Conservation (phyloP, 1,284 basidiomycete genomes). For the Moniliophthora roreri region DNA sequence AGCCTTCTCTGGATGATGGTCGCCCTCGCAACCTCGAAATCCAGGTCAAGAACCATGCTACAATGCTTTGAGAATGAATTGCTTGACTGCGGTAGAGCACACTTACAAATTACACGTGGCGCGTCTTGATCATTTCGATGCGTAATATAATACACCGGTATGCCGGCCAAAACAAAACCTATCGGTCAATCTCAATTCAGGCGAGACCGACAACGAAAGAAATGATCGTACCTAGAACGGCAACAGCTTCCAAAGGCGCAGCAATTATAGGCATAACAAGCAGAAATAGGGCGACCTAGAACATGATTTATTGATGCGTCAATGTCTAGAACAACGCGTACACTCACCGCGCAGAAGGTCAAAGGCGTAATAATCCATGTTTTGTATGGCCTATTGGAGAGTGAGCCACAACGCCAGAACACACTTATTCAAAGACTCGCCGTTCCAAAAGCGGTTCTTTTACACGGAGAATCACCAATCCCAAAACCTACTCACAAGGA, state of each 20-base stretch:
- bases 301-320: conserved; percentile 8
- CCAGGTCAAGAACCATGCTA: conserved; percentile 44
- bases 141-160: conserved; percentile 86
- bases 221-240: conserved; percentile 71
- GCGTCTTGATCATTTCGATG: conserved; percentile 48
- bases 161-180: conserved; percentile 73
- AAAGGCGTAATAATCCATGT: conserved; percentile 92
- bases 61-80: conserved; percentile 11
- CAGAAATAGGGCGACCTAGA: conserved; percentile 85
- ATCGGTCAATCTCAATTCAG: conserved; percentile 8
- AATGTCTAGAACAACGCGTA: conserved; percentile 14
- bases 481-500: conserved; percentile 61
- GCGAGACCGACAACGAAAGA: neutral
- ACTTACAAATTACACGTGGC: conserved; percentile 50
- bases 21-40: conserved; percentile 49
- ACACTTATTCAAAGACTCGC: conserved; percentile 32
- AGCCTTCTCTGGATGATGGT: conserved; percentile 56
- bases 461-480: conserved; percentile 84
- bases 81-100: neutral
- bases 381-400: conserved; percentile 72
- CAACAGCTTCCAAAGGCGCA: conserved; percentile 85
- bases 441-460: conserved; percentile 90
- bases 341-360: conserved; percentile 81
- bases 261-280: conserved; percentile 95
- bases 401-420: neutral